Base-by-base conservation (phyloP, 768 basidiomycete genomes). In the Boletus tomentosulus region DNA sequence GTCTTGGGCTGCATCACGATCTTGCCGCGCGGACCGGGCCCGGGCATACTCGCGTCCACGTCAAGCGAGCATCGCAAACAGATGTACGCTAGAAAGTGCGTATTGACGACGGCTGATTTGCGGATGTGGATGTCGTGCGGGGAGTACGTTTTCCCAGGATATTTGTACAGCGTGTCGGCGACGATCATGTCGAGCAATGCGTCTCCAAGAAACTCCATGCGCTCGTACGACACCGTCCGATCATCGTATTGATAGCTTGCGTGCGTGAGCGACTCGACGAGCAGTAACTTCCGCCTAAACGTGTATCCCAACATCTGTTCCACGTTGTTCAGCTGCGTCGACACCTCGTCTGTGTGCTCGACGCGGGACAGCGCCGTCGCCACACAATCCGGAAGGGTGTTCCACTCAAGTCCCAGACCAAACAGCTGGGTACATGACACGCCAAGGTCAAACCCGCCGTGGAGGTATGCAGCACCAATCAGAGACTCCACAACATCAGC, bases 401-500 rank as follows among this genome's bases (percentile, higher is more conserved):
- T 62, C 83, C 85, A 88, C 47, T 76, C 76, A 30, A 90, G 61
- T n/a, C n/a, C n/a, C n/a, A n/a, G n/a, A n/a, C n/a, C n/a, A n/a
- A n/a, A n/a, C n/a, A n/a, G n/a, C n/a, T 77, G 74, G 46, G 70
- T 72, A 62, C 81, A 85, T 57, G n/a, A n/a, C n/a, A n/a, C n/a
- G n/a, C n/a, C n/a, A n/a, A n/a, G 84, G 45, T 79, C 73, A 48
- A 86, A 81, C 9, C 83, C 78, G 0, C 87, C 87, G 54, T 86
- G 78, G 4, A 87, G 66, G 66, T 85, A 88, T 0, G 86, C 79
- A 6, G 89, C 90, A 1, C 92, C 92, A 25, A 93, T 86, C 12
- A 91, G 71, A 3, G 90, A 81, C 69, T 96, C 92, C 5, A 92
- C 78, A 4, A 92, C 85, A 57, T 95, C 92, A 1, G 89, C 89